These are phyloP conservation scores for Mycosphaerella arachidis DNA, from an alignment of 2,329 filamentous ascomycete genomes.

Conservation along the genomic window DNA sequence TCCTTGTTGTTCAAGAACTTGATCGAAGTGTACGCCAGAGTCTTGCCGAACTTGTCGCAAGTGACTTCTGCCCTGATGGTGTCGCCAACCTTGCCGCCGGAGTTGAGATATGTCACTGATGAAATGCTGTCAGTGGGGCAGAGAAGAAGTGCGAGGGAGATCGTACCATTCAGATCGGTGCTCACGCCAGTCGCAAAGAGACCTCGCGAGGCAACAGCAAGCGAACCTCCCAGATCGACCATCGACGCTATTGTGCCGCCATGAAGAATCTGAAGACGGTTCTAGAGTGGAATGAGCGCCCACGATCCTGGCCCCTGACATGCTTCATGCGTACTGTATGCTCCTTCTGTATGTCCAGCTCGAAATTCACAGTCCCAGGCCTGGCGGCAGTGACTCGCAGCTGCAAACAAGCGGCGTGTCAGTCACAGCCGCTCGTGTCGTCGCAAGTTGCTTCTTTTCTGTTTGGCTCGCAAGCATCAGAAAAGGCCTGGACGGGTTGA, in stretches of 20 bases:
- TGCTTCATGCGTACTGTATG: constrained; percentile 57
- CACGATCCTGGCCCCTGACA: no score
- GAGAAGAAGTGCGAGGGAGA: neutral
- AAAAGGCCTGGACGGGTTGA: neutral
- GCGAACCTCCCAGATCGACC: constrained; percentile 62
- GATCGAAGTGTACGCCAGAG: constrained; percentile 59
- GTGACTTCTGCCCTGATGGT: constrained; percentile 48
- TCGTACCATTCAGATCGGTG: constrained; percentile 53
- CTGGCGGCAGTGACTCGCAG: constrained; percentile 62
- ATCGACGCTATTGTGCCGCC: constrained; percentile 76
- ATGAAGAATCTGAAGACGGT: constrained; percentile 70
- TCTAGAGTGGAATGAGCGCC: constrained; percentile 44
- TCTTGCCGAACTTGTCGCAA: constrained; percentile 66
- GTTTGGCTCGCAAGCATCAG: neutral
- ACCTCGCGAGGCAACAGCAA: constrained; percentile 62
- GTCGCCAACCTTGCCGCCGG: constrained; percentile 61
- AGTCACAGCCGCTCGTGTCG: neutral
- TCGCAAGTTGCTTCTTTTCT: neutral
- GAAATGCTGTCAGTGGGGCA: neutral
- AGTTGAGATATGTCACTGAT: constrained; percentile 57
- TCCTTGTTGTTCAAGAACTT: constrained; percentile 56
- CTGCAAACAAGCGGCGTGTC: constrained; percentile 37
- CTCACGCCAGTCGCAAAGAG: constrained; percentile 63
- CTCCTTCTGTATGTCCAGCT: constrained; percentile 67
- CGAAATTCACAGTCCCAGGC: constrained; percentile 68